These are phyloP conservation scores for Bombardia bombarda DNA, from an alignment of 495 filamentous ascomycete genomes.

Conservation along the genomic window DNA sequence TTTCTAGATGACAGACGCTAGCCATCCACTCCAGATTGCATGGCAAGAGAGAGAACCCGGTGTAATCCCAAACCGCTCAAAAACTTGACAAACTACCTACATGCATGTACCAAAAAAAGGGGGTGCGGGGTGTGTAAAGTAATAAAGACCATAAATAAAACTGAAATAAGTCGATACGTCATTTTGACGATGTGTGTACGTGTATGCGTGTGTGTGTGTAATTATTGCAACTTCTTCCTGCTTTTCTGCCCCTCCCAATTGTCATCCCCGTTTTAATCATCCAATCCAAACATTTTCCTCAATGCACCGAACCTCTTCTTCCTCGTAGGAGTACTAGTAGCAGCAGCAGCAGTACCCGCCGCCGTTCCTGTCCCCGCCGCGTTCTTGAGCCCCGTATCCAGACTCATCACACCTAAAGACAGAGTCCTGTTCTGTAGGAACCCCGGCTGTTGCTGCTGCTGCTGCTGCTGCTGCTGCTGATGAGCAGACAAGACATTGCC, in stretches of 20 bases:
- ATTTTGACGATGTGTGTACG: not conserved
- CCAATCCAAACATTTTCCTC: slow-evolving; percentile 48
- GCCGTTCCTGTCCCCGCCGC: slow-evolving; percentile 18
- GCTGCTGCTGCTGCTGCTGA: not conserved
- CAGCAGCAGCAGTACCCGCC: slow-evolving; percentile 8
- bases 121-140: not conserved
- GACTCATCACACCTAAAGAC: slow-evolving; percentile 8
- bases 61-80: too few relatives aligned
- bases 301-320: slow-evolving; percentile 53
- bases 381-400: not conserved
- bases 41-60: too few relatives aligned
- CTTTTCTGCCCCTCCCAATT: not conserved
- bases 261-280: slow-evolving; percentile 26
- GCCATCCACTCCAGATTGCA: too few relatives aligned
- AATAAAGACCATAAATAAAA: not conserved
- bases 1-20: too few relatives aligned
- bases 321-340: slow-evolving; percentile 41
- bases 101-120: not conserved
- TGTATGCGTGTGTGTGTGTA: not conserved
- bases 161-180: not conserved
- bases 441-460: not conserved
- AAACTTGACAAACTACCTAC: not conserved
- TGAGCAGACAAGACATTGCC: slow-evolving; percentile 2
- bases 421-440: slow-evolving; percentile 11
- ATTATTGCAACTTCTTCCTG: too few relatives aligned